Evolutionary conservation across 2,329 filamentous ascomycete species (phyloP), one percentile per base, ranked within the genome.

Genomic region (Talaromyces piceae): DNA sequence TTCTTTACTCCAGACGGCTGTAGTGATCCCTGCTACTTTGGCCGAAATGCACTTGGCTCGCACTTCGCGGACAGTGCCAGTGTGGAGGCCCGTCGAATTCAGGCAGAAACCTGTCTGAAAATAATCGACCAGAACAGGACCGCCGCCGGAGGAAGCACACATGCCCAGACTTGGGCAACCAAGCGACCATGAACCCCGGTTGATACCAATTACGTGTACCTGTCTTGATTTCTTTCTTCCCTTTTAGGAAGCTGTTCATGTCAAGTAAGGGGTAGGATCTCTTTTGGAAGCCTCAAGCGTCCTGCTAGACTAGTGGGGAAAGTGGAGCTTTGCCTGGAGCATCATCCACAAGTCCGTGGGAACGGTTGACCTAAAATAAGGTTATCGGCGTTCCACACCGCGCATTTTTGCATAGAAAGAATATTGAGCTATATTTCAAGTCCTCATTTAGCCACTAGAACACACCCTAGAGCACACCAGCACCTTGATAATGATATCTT

Each of bases 1-100:
- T 62, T 59, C 33, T 50, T 64, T 5, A 61, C 58, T 1, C 58
- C 57, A 5, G 55, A 55, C 25, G 60, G 57, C 23, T 52, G 51
- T 13, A 57, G 54, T 41, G 59, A 61, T 22, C 59, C 55, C 6
- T 52, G 51, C 12, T 57, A 55, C 41, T 54, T 58, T 25, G 50
- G 50, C 12, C 51, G 54, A 39, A 41, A 50, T 4, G 54, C 58
- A 20, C 41, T 63, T 8, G 53, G 47, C 4, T 44, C 55, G 8
- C 18, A 47, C 8, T 56, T 59, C 45, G 60, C 57, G 1, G 51
- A 52, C 43, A 31, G 56, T 50, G 56, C 59, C 12, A 54, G 51
- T 5, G 47, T 31, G 16, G 54, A 55, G 8, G 41, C 54, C 16
- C 57, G 61, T 23, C 52, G 41, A 46, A 44, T 27, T 9, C 47